phyloP scores from a whole-genome alignment of 2,329 filamentous ascomycete species.

The Aspergillus sp. region DNA sequence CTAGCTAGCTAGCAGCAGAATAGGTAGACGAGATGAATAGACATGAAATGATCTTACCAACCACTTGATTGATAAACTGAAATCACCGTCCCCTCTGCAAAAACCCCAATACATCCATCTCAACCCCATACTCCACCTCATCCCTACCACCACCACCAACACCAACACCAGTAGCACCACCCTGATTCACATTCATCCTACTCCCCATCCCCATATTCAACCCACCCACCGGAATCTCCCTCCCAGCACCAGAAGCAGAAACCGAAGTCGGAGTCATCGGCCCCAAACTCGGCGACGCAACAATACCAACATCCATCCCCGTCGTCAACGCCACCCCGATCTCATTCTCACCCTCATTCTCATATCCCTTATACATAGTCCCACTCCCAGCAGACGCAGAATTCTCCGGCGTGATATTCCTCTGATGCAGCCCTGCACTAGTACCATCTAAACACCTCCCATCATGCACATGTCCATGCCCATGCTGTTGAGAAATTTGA shows the following conservation, averaged over 20 bases:
- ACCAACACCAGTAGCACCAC: background rate
- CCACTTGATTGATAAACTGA: too few species aligned
- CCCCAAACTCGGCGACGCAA: background rate
- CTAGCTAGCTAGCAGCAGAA: too few species aligned
- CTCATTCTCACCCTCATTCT: background rate
- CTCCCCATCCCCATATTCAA: background rate
- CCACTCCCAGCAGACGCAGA: too few species aligned
- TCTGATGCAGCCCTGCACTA: too few species aligned
- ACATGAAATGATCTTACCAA: background rate
- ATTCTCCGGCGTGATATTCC: too few species aligned
- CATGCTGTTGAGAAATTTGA: background rate
- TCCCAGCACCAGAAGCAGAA: too few species aligned
- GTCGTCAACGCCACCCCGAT: slow-evolving; percentile 16
- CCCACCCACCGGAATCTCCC: too few species aligned
- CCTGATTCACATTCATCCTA: background rate
- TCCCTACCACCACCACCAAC: background rate
- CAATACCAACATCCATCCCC: background rate
- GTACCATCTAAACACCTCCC: too few species aligned
- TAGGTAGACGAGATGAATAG: background rate
- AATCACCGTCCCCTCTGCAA: background rate
- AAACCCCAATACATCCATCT: slow-evolving; percentile 11
- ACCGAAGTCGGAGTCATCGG: background rate
- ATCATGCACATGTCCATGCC: too few species aligned
- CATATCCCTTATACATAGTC: too few species aligned
- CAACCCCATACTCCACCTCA: background rate